phyloP scores from a whole-genome alignment of 768 basidiomycete species.

The Collybiopsis confluens region DNA sequence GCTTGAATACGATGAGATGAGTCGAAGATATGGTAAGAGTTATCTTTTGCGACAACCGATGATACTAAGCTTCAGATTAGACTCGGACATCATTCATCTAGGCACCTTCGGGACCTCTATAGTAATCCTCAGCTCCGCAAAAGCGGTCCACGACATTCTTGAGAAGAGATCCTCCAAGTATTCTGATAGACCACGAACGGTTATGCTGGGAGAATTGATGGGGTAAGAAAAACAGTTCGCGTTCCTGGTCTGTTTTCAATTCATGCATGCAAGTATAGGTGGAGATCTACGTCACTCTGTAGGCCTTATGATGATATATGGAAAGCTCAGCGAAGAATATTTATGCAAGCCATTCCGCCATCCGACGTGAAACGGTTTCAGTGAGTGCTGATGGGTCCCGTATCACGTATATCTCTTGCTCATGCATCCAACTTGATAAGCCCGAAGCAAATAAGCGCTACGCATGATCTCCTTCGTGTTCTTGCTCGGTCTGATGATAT shows the following conservation, averaged over 20 bases:
- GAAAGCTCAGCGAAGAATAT: background rate
- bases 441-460: background rate
- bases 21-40: conserved; percentile 12
- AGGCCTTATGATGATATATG: background rate
- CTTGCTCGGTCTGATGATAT: background rate
- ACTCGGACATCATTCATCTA: conserved; percentile 22
- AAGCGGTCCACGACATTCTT: conserved; percentile 30
- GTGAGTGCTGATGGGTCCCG: no score
- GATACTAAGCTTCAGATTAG: conserved; percentile 4
- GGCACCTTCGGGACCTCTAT: conserved; percentile 19
- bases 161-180: conserved; percentile 29
- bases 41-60: background rate
- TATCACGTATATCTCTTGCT: no score
- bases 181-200: conserved; percentile 20
- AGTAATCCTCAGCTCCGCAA: conserved; percentile 27
- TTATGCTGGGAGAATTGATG: conserved; percentile 10
- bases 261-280: conserved; percentile 2
- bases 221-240: conserved; percentile 1
- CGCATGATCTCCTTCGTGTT: background rate
- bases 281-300: background rate
- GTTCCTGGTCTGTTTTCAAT: no score
- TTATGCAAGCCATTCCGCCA: background rate
- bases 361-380: background rate
- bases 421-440: no score
- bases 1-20: conserved; percentile 17